Percentiles rank a stretch among this genome's conserved stretches.
These are phyloP conservation scores for Moesziomyces antarcticus DNA, from an alignment of 1,284 basidiomycete species.

Conservation along the genomic window DNA sequence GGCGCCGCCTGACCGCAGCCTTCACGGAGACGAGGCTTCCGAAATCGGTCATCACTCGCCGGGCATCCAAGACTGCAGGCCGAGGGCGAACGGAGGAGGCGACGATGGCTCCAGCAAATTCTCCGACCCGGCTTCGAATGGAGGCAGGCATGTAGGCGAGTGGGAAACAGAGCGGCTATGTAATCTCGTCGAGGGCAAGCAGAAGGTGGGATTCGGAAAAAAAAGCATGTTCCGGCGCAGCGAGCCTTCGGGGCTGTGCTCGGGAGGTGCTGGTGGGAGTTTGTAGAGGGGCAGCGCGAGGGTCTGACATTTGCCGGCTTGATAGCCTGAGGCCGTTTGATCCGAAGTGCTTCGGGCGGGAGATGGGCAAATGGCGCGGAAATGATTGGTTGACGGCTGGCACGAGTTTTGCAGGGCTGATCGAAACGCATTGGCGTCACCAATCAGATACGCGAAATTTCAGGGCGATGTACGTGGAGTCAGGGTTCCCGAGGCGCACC, in stretches of 20 bases:
- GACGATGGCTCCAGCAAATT: not conserved
- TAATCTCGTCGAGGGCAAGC: not conserved
- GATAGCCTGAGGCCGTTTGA: slow-evolving; percentile 32
- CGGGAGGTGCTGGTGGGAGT: not conserved
- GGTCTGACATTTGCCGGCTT: slow-evolving; percentile 11
- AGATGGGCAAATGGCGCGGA: slow-evolving; percentile 6
- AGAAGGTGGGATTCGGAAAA: not conserved
- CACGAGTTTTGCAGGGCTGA: not conserved
- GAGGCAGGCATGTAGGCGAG: too few species aligned
- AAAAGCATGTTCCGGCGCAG: not conserved
- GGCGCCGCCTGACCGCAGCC: not conserved
- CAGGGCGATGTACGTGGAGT: slow-evolving; percentile 20
- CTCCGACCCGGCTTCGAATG: not conserved
- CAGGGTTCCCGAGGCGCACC: slow-evolving; percentile 7
- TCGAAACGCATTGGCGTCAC: slow-evolving; percentile 9
- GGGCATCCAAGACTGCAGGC: not conserved
- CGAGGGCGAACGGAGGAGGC: too few species aligned
- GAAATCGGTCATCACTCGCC: not conserved
- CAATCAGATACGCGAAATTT: slow-evolving; percentile 32
- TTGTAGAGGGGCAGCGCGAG: not conserved
- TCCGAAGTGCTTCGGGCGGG: slow-evolving; percentile 26
- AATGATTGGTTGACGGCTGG: slow-evolving; percentile 11
- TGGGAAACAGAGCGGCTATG: not conserved
- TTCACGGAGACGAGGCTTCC: not conserved
- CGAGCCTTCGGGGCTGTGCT: not conserved